Conservation (phyloP, 495 filamentous ascomycete species). For the Darksidea phi region DNA sequence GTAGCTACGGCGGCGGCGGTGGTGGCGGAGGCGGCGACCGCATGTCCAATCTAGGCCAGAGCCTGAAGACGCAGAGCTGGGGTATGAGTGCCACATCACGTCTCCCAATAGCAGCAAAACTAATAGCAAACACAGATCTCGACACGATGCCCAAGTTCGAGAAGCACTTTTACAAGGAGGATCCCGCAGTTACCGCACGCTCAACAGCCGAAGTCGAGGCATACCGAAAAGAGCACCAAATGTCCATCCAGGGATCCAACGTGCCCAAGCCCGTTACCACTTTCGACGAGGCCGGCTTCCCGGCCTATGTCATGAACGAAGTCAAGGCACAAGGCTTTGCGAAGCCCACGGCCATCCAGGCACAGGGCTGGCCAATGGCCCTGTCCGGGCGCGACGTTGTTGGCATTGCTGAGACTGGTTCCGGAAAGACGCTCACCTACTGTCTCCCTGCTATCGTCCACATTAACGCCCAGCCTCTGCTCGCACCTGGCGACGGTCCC, state of each 20-base stretch:
- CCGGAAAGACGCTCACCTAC: conserved; percentile 98
- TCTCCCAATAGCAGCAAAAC: background rate
- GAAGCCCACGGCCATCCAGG: conserved; percentile 91
- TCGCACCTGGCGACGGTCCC: conserved; percentile 93
- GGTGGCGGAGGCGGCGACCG: conserved; percentile 66
- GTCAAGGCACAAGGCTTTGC: conserved; percentile 96
- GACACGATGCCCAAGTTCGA: conserved; percentile 88
- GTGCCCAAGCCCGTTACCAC: conserved; percentile 91
- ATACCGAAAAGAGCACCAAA: conserved; percentile 78
- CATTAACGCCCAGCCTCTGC: conserved; percentile 97
- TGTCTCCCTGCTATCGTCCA: conserved; percentile 98
- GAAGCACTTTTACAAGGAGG: conserved; percentile 98
- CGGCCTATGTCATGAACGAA: conserved; percentile 93
- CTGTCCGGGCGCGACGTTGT: conserved; percentile 97
- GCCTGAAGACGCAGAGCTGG: conserved; percentile 81
- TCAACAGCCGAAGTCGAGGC: conserved; percentile 76
- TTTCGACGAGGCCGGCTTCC: conserved; percentile 97
- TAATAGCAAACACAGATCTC: conserved; percentile 57
- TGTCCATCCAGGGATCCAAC: conserved; percentile 71
- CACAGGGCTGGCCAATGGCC: conserved; percentile 99
- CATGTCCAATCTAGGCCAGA: conserved; percentile 87
- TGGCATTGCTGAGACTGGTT: conserved; percentile 98
- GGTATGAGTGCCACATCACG: conserved; percentile 63
- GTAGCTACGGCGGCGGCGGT: conserved; percentile 47
- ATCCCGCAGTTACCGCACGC: conserved; percentile 71